Base-by-base conservation (phyloP, 139 green algal species). In the Picochlorum costavermella region DNA sequence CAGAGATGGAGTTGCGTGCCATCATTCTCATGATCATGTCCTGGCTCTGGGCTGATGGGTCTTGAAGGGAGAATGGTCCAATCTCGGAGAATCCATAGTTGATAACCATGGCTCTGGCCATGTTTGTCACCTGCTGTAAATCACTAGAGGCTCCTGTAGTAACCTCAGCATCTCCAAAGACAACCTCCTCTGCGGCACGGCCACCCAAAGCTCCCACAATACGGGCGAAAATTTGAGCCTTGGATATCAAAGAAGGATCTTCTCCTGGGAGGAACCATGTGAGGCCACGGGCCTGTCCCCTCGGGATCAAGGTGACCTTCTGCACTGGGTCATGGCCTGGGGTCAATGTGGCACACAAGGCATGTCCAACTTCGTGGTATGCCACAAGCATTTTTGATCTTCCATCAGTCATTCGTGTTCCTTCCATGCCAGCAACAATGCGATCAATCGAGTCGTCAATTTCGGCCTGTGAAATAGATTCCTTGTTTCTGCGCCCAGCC, bases 1-100 rank as follows among this genome's bases (percentile, higher is more conserved):
- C 94, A 56, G 70, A 88, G 84, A 97, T 95, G 64, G 67, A 84
- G 86, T 99, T 99, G 58, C 86, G 76, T 6, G 89, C 86, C 90
- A 99, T 96, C 94, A 98, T 98, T 67, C 93, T 81, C 92, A 98
- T 98, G 75, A 98, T 92, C 79, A 98, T 90, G 74, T 98, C 92
- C 8, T 84, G 84, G 30, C 57, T 77, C 63, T 83, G 77, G 70
- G 87, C 77, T 8, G 56, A 80, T 25, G 84, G 88, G 80, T 98
- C 94, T 82, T 92, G 78, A 67, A 98, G 79, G 13, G 67, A 84
- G 86, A 90, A 99, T 14, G 92, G 94, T 44, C 94, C 94, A 59
- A 98, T 96, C 74, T 98, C 88, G 33, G 75, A 90, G 86, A 99
- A 98, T 69, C 94, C 94, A 68, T 97, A 99, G 76, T 94, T 95